Percentiles rank a stretch among this genome's conserved stretches.
Conservation (phyloP, 805 yeast species). For the Candida pini region DNA sequence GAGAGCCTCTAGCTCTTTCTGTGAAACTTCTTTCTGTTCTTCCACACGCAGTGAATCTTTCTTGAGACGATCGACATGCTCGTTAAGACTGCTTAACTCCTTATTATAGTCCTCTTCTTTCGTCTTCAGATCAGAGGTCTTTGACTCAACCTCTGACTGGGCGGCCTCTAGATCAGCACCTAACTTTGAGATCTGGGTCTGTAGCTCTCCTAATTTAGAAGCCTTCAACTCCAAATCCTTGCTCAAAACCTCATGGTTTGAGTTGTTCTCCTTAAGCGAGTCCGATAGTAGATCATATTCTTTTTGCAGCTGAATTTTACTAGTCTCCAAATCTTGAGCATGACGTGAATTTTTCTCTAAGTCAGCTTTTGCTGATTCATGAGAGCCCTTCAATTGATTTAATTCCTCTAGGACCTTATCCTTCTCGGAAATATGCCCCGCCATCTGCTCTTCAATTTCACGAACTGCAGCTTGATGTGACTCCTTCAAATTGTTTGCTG, state of each 20-base stretch:
- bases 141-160: no score
- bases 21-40: not conserved
- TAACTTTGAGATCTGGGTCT: no score
- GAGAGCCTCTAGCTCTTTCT: not conserved
- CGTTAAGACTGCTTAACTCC: not conserved
- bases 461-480: conserved; percentile 4
- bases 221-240: not conserved
- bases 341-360: not conserved
- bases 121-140: no score
- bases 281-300: no score
- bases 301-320: not conserved
- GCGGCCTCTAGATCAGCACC: no score
- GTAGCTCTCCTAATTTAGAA: no score
- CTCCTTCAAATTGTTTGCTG: conserved; percentile 1
- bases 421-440: conserved; percentile 1
- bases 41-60: not conserved
- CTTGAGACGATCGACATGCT: not conserved
- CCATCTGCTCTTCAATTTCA: conserved; percentile 33
- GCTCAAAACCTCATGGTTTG: not conserved
- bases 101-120: no score
- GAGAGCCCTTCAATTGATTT: not conserved
- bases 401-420: conserved; percentile 4
- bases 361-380: not conserved
- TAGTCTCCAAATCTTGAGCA: not conserved
- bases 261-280: no score